Percentiles rank a stretch among this genome's conserved stretches.
Evolutionary conservation across 2,329 filamentous ascomycete genomes (phyloP).

Genomic region (Pestalotiopsis fici): DNA sequence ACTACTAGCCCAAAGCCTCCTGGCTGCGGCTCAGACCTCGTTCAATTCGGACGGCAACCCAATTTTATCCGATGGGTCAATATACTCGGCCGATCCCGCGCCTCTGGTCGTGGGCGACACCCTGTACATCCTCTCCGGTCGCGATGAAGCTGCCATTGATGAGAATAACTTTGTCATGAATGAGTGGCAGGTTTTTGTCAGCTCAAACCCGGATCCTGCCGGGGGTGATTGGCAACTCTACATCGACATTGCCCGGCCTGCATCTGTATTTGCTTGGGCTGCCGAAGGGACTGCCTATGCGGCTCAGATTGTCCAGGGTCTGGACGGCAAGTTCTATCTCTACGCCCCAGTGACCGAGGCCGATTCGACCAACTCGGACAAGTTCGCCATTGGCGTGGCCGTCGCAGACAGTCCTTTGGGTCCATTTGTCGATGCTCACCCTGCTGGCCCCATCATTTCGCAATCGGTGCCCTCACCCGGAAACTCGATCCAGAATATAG

Average conservation of each 20-base stretch:
- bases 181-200: slow-evolving; percentile 36
- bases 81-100: slow-evolving; percentile 39
- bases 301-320: slow-evolving; percentile 33
- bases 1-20: not conserved
- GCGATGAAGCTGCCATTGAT: slow-evolving; percentile 29
- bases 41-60: slow-evolving; percentile 35
- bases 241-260: slow-evolving; percentile 27
- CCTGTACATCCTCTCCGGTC: slow-evolving; percentile 36
- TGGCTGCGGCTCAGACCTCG: not conserved
- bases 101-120: slow-evolving; percentile 36
- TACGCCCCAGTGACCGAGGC: slow-evolving; percentile 35
- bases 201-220: slow-evolving; percentile 26
- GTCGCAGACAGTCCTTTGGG: slow-evolving; percentile 34
- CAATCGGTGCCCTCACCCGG: slow-evolving; percentile 29
- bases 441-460: slow-evolving; percentile 35
- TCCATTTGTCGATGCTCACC: slow-evolving; percentile 35
- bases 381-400: slow-evolving; percentile 39
- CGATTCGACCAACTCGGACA: slow-evolving; percentile 25
- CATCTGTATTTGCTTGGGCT: slow-evolving; percentile 34
- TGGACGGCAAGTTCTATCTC: slow-evolving; percentile 35
- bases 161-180: slow-evolving; percentile 36
- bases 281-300: slow-evolving; percentile 33
- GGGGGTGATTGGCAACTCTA: slow-evolving; percentile 35
- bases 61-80: slow-evolving; percentile 35
- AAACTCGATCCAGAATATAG: slow-evolving; percentile 40